Evolutionary conservation across 2,329 filamentous ascomycete species (phyloP).

Genomic region (Fonsecaea erecta): DNA sequence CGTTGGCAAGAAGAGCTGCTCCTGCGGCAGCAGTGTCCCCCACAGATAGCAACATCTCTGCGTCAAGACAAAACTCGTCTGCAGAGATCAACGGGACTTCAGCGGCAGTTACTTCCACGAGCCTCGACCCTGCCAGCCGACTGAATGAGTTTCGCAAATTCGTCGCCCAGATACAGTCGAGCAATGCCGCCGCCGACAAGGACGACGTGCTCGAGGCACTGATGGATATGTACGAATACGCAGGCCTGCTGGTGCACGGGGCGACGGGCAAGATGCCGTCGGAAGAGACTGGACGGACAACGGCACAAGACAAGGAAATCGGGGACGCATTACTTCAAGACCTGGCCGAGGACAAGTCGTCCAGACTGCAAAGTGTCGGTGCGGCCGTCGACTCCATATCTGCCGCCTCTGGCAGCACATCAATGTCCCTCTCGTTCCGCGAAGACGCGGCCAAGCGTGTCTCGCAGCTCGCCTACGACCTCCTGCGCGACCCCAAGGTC

Average conservation of each 20-base stretch:
- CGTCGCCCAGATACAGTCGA: conserved; percentile 27
- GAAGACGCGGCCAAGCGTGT: conserved; percentile 51
- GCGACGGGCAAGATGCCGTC: conserved; percentile 25
- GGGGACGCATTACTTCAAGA: conserved; percentile 44
- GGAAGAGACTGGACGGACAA: conserved; percentile 16
- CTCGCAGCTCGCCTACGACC: conserved; percentile 65
- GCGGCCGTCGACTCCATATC: conserved; percentile 16
- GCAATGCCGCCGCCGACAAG: conserved; percentile 17
- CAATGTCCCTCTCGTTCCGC: conserved; percentile 41
- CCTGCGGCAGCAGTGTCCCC: background rate
- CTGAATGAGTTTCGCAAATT: conserved; percentile 23
- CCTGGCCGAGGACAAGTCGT: conserved; percentile 35
- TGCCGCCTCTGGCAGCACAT: conserved; percentile 30
- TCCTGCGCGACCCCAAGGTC: conserved; percentile 75
- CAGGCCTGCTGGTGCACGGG: conserved; percentile 33
- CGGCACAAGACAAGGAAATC: conserved; percentile 39
- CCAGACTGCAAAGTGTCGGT: background rate
- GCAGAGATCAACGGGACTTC: background rate
- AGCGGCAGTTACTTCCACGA: conserved; percentile 4
- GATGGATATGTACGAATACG: conserved; percentile 23
- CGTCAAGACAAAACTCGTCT: background rate
- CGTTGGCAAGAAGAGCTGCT: background rate
- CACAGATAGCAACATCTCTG: background rate
- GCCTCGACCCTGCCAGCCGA: conserved; percentile 14
- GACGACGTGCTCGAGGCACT: conserved; percentile 24